A percentile compares a stretch with the other conserved stretches of the same genome.
These are phyloP conservation scores for Sphenostylis stenocarpa DNA, from an alignment of 306 rosid genomes.

Conservation along the genomic window DNA sequence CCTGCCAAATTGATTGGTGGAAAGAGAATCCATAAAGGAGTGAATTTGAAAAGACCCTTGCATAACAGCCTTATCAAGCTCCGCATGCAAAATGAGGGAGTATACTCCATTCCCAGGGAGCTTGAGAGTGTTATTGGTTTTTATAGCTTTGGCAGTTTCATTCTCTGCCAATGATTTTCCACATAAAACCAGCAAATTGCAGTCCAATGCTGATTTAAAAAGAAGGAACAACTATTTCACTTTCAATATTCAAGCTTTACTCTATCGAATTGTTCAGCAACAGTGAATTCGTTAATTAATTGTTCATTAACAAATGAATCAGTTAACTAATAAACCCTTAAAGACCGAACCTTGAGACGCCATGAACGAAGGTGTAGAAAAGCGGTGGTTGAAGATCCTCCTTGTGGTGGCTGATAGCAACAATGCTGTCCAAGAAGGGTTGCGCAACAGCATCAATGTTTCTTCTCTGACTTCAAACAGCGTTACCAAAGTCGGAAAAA, in stretches of 20 bases:
- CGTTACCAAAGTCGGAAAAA: background rate
- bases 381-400: conserved; percentile 19
- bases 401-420: conserved; percentile 8
- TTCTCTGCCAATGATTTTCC: conserved; percentile 70
- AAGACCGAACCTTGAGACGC: conserved; percentile 48
- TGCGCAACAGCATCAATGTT: conserved; percentile 38
- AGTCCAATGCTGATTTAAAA: conserved; percentile 46
- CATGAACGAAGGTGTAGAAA: conserved; percentile 20
- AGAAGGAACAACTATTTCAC: conserved; percentile 18
- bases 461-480: background rate
- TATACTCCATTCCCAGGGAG: conserved; percentile 47
- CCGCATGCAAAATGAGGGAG: conserved; percentile 55
- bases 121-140: conserved; percentile 55
- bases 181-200: conserved; percentile 54
- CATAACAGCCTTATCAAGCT: conserved; percentile 40
- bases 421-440: conserved; percentile 16
- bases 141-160: conserved; percentile 57
- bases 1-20: conserved; percentile 74
- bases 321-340: too few species aligned
- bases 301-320: too few species aligned
- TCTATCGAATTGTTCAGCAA: background rate
- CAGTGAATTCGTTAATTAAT: background rate
- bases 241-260: conserved; percentile 20
- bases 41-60: conserved; percentile 51
- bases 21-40: conserved; percentile 65